These are phyloP conservation scores for Apiospora koreana DNA, from an alignment of 2,329 filamentous ascomycete species.

Conservation along the genomic window DNA sequence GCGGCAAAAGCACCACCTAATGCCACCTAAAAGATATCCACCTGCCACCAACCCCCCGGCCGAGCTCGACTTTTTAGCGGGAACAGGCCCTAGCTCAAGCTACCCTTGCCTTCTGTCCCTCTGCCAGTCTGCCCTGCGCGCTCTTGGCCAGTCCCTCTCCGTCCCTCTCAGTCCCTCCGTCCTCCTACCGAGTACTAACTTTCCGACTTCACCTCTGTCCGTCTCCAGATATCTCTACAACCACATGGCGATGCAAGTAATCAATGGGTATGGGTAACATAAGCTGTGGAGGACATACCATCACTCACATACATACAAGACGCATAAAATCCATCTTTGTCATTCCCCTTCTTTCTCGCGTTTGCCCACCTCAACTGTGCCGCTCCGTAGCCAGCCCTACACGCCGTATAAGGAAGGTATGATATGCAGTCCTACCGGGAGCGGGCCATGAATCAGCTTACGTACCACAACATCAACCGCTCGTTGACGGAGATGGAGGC, in stretches of 20 bases:
- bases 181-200: too few species aligned
- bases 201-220: not conserved
- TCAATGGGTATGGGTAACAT: not conserved
- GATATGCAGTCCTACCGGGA: not conserved
- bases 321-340: too few species aligned
- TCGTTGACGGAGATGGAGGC: not conserved
- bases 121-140: too few species aligned
- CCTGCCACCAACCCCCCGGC: not conserved
- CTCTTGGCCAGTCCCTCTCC: not conserved
- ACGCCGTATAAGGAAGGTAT: not conserved
- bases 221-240: too few species aligned
- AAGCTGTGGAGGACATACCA: not conserved
- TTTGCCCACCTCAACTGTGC: not conserved
- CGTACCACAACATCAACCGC: not conserved
- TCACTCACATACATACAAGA: not conserved
- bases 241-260: not conserved
- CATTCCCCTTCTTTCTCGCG: not conserved
- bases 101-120: not conserved
- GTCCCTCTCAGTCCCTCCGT: not conserved
- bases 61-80: slow-evolving; percentile 4
- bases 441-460: not conserved
- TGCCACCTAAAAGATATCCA: not conserved
- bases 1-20: not conserved
- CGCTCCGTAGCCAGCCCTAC: not conserved
- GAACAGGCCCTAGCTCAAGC: slow-evolving; percentile 6